Evolutionary conservation across 1,284 basidiomycete genomes (phyloP), one percentile per base, ranked within the genome.

Genomic region (Wallemia mellicola): DNA sequence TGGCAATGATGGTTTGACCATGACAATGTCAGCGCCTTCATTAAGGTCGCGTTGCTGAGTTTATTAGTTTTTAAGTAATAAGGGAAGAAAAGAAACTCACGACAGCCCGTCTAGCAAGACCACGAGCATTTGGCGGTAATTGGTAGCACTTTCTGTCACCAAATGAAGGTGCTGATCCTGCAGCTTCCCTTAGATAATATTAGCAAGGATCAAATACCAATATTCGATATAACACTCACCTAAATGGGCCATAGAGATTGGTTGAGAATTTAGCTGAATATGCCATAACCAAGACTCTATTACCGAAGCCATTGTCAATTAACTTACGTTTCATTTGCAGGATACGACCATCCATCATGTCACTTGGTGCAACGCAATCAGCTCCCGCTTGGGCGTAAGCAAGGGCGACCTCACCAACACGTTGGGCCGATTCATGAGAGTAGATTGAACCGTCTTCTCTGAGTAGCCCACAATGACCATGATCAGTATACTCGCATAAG

Each of bases 231-330:
- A n/a, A n/a, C n/a, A n/a, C n/a, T n/a, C n/a, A n/a, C n/a, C n/a
- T 89, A 79, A 99, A 99, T 0, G 94, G 94, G 0, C 94, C 94
- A 67, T 99, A 99, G 60, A 98, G 71, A n/a, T 80, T 77, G 65
- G 86, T 92, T 0, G 94, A 89, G 66, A 99, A 99, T 71, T 99
- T 99, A 62, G 94, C 94, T n/a, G 86, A 85, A 70, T 99, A 99
- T 57, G 83, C 81, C 94, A 99, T 98, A 38, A 99, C 75, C 2
- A 85, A 84, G 67, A 86, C 83, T 66, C 79, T 77, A 73, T 92
- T 95, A 2, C 80, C 87, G 58, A 80, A 75, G 15, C 88, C 86
- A 38, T 76, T 77, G 62, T 86, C 79, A 61, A 94, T 83, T 60
- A 99, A 74, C 1, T 76, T 78, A 38, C 79, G 74, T 71, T 96